Evolutionary conservation across 306 rosid genomes (phyloP), one percentile per base, ranked within the genome.

Genomic region (Calophaca sinica): DNA sequence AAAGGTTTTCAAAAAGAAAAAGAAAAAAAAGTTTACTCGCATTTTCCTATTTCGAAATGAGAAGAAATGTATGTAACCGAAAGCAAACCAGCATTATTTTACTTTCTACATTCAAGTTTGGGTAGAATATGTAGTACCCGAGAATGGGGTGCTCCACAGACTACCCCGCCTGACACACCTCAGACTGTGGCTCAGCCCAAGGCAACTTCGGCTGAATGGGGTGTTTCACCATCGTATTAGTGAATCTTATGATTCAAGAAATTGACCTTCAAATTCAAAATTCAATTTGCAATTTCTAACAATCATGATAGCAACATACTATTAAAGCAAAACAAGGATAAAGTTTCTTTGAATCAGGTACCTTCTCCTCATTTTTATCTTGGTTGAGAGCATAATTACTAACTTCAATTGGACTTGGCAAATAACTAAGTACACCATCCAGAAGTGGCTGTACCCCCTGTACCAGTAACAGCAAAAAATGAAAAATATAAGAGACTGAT

Each of bases 361-460:
- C 96, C 96, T 91, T 91, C 79, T 91, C 92, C 82, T 91, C 98
- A 55, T 87, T 83, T 55, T 84, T 91, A 62, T 88, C 76, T 83
- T 94, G 98, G 80, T 94, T 93, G 75, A 94, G 88, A n/a, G 97
- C 98, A 87, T 81, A 79, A 81, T 72, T 91, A 72, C 75, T 78
- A 73, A 93, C 98, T 87, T 94, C 97, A 72, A 76, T 39, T 64
- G 98, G 98, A 84, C 94, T 88, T 15, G 98, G 98, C 88, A 93
- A 83, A 87, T 93, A 93, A 74, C 62, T 81, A 75, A 91, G 83
- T 9, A 93, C 96, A 29, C 92, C 97, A 82, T 93, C 84, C 84
- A 93, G 80, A 87, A 93, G 98, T 52, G 97, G 97, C 69, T 93
- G 97, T 29, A 93, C 96, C 71, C 98, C 97, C 98, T 88, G 87